Percentiles rank a stretch among this genome's conserved stretches.
Conservation (phyloP, 352 stramenopile genomes). For the Phytophthora niederhauseri region DNA sequence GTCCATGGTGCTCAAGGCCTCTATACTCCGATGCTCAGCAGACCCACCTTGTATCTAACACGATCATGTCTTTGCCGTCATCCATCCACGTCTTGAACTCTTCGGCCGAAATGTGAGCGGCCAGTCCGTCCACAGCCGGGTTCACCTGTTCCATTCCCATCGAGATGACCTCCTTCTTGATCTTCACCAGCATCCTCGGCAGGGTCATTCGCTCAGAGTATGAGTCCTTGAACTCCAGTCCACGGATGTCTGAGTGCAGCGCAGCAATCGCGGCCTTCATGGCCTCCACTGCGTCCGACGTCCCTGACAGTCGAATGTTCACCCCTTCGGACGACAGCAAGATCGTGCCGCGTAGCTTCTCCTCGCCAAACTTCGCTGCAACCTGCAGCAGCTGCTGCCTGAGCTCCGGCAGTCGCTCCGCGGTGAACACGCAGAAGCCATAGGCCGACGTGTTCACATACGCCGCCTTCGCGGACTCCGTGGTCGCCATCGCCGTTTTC, state of each 20-base stretch:
- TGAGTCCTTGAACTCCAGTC: conserved; percentile 75
- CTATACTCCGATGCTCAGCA: background rate
- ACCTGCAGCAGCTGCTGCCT: conserved; percentile 41
- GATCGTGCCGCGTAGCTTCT: conserved; percentile 67
- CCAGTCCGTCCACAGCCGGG: conserved; percentile 52
- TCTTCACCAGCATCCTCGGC: conserved; percentile 71
- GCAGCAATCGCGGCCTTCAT: conserved; percentile 56
- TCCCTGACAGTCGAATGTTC: conserved; percentile 72
- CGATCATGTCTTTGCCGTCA: conserved; percentile 64
- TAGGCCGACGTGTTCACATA: conserved; percentile 79
- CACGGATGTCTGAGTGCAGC: conserved; percentile 44
- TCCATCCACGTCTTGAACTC: conserved; percentile 79
- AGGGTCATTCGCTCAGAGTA: conserved; percentile 58
- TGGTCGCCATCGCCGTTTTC: conserved; percentile 15
- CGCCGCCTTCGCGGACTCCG: background rate
- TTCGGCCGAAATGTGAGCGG: conserved; percentile 60
- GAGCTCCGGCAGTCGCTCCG: conserved; percentile 42
- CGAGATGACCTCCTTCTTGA: conserved; percentile 82
- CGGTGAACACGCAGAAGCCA: conserved; percentile 64
- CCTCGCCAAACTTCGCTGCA: conserved; percentile 31
- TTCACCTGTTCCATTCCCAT: conserved; percentile 61
- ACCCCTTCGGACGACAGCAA: conserved; percentile 67
- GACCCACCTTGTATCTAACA: conserved; percentile 66
- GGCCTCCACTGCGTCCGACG: conserved; percentile 36
- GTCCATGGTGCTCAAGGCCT: background rate